phyloP scores from a whole-genome alignment of 768 basidiomycete species.

The Arthromyces matolae region DNA sequence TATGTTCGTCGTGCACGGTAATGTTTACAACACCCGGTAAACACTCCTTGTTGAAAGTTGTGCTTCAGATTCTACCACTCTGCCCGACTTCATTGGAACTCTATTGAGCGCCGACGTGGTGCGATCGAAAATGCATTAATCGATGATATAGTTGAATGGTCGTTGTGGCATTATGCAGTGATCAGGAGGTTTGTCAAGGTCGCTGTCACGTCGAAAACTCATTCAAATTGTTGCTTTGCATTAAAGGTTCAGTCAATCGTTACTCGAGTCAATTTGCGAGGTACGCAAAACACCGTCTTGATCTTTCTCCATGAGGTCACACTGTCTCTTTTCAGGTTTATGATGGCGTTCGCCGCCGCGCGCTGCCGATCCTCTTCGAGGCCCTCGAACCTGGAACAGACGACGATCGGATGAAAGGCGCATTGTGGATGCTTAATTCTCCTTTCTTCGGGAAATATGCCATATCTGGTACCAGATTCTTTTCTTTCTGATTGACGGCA shows the following conservation, averaged over 20 bases:
- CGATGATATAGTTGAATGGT: conserved; percentile 73
- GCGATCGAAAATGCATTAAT: conserved; percentile 59
- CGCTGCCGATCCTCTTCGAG: conserved; percentile 53
- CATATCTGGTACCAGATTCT: conserved; percentile 37
- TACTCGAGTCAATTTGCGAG: conserved; percentile 47
- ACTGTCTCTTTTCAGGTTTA: conserved; percentile 41
- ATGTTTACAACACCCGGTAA: not conserved
- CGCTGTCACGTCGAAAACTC: not conserved
- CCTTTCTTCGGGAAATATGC: conserved; percentile 61
- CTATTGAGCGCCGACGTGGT: conserved; percentile 62
- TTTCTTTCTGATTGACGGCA: not conserved
- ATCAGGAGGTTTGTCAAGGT: conserved; percentile 45
- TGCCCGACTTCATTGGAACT: conserved; percentile 67
- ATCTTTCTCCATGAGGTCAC: not conserved
- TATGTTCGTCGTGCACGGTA: conserved; percentile 66
- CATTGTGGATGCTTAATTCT: conserved; percentile 72
- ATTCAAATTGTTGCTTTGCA: conserved; percentile 15
- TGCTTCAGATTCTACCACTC: conserved; percentile 56
- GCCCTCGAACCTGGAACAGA: conserved; percentile 67
- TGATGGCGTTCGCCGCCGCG: conserved; percentile 66
- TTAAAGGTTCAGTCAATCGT: conserved; percentile 42
- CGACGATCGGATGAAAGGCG: conserved; percentile 91
- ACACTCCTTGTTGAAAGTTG: conserved; percentile 2
- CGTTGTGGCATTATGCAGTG: conserved; percentile 69
- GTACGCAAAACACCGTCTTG: conserved; percentile 32